Evolutionary conservation across 257 asterid species (phyloP), one percentile per base, ranked within the genome.

Genomic region (Gentiana macrophylla): DNA sequence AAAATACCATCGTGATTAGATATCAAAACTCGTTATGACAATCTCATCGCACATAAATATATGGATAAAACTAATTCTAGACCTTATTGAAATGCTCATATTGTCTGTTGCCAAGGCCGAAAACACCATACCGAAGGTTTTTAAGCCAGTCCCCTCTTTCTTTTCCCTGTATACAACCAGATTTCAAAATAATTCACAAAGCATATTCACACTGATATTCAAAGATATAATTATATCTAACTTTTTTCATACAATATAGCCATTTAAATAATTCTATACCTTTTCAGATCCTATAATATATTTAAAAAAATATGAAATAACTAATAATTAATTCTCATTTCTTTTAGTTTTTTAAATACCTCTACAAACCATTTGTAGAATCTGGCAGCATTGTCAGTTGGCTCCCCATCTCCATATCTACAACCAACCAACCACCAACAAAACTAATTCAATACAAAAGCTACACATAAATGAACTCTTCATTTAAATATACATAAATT

Each of bases 81-180:
- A 91, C 98, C 98, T 92, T 92, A 80, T 92, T 92, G 75, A 92
- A 92, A 84, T 92, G 99, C 77, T 92, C 99, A 55, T 92, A 92
- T 63, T 92, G 99, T 63, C 95, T 73, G 91, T 92, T 92, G 46
- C 99, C 99, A 63, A 92, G 97, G 63, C 99, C 99, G 73, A 92
- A 92, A 38, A 92, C 88, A 67, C 91, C 99, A 59, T 74, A 88
- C 34, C 76, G 79, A 63, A 92, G 86, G 77, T 84, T 80, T 76
- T 86, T 88, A 60, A 86, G 86, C 80, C 77, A 70, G 43, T 80
- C 91, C 33, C 86, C 99, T 66, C 66, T 82, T 49, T 86, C 95
- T 67, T 79, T 79, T 57, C 91, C 94, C 95, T 88, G 77, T 55
- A 65, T 33, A 65, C 33, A 34, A 64, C 67, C 70, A 50, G n/a